These are phyloP conservation scores for Ophiocordyceps polyrhachis-furcata DNA, from an alignment of 2,329 filamentous ascomycete species.

Conservation along the genomic window DNA sequence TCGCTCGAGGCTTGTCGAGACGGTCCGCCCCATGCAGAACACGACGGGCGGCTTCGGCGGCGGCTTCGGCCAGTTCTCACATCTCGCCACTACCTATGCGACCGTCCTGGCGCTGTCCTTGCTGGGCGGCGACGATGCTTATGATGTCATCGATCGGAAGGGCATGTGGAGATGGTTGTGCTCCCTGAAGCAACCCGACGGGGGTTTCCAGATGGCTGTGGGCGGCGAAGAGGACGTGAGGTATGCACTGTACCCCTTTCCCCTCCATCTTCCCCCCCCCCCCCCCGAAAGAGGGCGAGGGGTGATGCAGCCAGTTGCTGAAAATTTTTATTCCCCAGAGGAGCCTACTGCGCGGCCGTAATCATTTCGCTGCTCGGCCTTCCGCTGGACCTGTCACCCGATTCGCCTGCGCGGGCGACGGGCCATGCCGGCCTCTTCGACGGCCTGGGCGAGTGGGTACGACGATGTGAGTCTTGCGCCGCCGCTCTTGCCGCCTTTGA, in stretches of 20 bases:
- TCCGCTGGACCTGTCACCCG: constrained; percentile 57
- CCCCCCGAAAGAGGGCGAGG: too few relatives aligned
- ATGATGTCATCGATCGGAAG: constrained; percentile 60
- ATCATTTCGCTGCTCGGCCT: constrained; percentile 69
- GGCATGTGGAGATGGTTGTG: constrained; percentile 86
- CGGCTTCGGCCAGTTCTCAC: constrained; percentile 77
- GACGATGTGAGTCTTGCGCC: constrained; percentile 43
- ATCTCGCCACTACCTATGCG: constrained; percentile 80
- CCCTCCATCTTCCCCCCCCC: not conserved
- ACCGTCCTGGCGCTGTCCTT: constrained; percentile 60
- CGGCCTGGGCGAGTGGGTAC: constrained; percentile 61
- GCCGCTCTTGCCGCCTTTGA: not conserved
- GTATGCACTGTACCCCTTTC: constrained; percentile 23
- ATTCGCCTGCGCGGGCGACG: constrained; percentile 46
- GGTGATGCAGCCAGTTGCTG: not conserved
- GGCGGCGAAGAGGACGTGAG: constrained; percentile 87
- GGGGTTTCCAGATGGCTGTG: constrained; percentile 73
- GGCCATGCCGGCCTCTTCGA: constrained; percentile 49
- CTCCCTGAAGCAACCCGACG: constrained; percentile 65
- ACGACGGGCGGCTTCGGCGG: constrained; percentile 72
- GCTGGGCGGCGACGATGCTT: constrained; percentile 56
- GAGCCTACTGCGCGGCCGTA: constrained; percentile 80
- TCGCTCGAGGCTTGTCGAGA: constrained; percentile 50
- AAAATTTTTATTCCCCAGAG: constrained; percentile 34
- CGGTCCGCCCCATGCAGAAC: constrained; percentile 70